phyloP scores from a whole-genome alignment of 2,329 filamentous ascomycete genomes.

The Hypoxylon sp. region DNA sequence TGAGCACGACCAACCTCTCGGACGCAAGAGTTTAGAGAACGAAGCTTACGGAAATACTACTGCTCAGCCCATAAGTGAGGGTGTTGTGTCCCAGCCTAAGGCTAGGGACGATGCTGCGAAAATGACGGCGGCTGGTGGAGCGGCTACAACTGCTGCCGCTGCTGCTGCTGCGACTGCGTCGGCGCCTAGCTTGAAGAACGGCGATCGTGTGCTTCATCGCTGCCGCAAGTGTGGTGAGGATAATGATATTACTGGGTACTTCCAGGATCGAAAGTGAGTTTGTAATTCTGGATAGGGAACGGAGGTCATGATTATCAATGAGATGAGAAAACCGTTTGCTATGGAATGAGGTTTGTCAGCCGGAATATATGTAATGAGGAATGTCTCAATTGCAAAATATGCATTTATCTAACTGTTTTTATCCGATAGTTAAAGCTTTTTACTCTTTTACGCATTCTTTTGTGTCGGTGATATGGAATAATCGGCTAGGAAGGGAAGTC shows the following conservation, averaged over 20 bases:
- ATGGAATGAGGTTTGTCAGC: too few species aligned
- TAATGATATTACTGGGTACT: slow-evolving; percentile 37
- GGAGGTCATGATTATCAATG: too few species aligned
- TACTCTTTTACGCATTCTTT: too few species aligned
- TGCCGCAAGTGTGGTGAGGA: slow-evolving; percentile 37
- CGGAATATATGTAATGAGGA: too few species aligned
- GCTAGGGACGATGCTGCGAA: neutral
- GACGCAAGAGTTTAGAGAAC: neutral
- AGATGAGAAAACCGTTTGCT: too few species aligned
- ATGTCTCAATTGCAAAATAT: too few species aligned
- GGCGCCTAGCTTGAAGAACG: neutral
- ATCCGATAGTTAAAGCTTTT: too few species aligned
- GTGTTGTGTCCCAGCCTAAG: neutral
- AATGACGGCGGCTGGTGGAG: slow-evolving; percentile 4
- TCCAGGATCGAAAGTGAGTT: slow-evolving; percentile 5
- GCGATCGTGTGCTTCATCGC: slow-evolving; percentile 22
- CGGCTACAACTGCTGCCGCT: neutral
- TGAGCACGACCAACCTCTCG: slow-evolving; percentile 4
- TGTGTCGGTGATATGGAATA: too few species aligned
- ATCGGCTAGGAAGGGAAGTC: too few species aligned
- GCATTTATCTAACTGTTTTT: too few species aligned
- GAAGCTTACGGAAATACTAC: neutral
- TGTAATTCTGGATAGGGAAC: too few species aligned
- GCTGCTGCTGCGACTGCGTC: slow-evolving; percentile 4
- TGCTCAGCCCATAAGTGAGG: neutral